These are phyloP conservation scores for Kodamaea kakaduensis DNA, from an alignment of 805 yeast genomes.

Conservation along the genomic window DNA sequence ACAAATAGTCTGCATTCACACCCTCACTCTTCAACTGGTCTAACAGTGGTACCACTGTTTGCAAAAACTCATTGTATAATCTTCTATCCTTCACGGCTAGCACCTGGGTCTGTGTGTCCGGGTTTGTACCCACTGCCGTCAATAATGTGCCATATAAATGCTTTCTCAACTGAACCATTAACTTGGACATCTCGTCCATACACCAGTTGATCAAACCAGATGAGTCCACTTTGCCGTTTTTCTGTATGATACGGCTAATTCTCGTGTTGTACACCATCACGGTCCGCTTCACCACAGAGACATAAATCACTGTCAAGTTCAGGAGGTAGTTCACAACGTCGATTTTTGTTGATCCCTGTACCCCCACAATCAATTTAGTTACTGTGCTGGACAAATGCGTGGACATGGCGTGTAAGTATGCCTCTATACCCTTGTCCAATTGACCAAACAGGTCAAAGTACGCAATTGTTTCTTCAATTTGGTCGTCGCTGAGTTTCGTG, in stretches of 20 bases:
- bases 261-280: conserved; percentile 45
- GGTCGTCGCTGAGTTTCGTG: conserved; percentile 25
- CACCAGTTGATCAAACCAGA: conserved; percentile 76
- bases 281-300: conserved; percentile 44
- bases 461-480: conserved; percentile 32
- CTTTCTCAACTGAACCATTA: conserved; percentile 57
- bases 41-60: conserved; percentile 55
- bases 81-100: conserved; percentile 30
- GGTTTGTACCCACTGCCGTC: conserved; percentile 32
- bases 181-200: conserved; percentile 55
- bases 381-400: conserved; percentile 28
- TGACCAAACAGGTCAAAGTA: conserved; percentile 34
- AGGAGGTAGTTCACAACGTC: conserved; percentile 40
- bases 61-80: conserved; percentile 44
- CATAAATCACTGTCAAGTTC: conserved; percentile 36
- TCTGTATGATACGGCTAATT: conserved; percentile 24
- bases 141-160: conserved; percentile 63
- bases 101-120: conserved; percentile 23
- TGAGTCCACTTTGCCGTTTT: conserved; percentile 30
- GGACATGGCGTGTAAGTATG: conserved; percentile 34
- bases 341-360: conserved; percentile 41
- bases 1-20: conserved; percentile 67
- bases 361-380: conserved; percentile 32
- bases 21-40: conserved; percentile 61
- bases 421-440: conserved; percentile 33